These are phyloP conservation scores for Podaxis sp. DNA, from an alignment of 768 basidiomycete species.

Conservation along the genomic window DNA sequence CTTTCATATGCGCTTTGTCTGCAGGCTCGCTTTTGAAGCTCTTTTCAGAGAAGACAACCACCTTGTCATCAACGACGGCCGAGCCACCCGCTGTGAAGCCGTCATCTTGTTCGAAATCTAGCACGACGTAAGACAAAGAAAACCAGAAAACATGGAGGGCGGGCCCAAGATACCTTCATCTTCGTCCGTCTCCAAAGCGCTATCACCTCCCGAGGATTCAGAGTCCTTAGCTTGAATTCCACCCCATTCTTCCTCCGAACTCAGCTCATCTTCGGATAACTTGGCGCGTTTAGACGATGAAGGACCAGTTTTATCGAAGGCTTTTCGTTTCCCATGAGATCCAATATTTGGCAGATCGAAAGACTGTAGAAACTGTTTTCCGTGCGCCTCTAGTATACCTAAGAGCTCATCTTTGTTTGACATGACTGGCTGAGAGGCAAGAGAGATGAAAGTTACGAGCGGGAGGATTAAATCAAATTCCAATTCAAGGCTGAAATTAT, in stretches of 20 bases:
- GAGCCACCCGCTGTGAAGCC: slow-evolving; percentile 36
- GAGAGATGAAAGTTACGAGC: not conserved
- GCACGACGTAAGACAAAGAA: not conserved
- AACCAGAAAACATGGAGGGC: not conserved
- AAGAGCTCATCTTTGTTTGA: slow-evolving; percentile 35
- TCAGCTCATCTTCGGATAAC: slow-evolving; percentile 18
- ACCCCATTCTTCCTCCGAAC: slow-evolving; percentile 37
- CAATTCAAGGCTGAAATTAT: not conserved
- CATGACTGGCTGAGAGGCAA: slow-evolving; percentile 20
- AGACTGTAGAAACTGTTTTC: slow-evolving; percentile 45
- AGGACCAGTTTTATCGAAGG: not conserved
- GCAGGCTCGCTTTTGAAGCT: slow-evolving; percentile 22
- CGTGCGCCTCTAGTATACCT: slow-evolving; percentile 44
- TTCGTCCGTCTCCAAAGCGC: slow-evolving; percentile 16
- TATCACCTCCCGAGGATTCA: slow-evolving; percentile 21
- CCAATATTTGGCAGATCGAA: slow-evolving; percentile 31
- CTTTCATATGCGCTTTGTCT: slow-evolving; percentile 50
- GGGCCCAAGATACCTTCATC: slow-evolving; percentile 8
- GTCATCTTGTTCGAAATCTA: slow-evolving; percentile 47
- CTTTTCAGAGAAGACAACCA: slow-evolving; percentile 54
- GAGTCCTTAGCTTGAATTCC: slow-evolving; percentile 28
- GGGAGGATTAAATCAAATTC: not conserved
- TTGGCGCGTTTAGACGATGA: slow-evolving; percentile 19
- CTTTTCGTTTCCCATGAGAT: slow-evolving; percentile 11
- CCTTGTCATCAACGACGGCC: slow-evolving; percentile 33